Percentiles rank a stretch among this genome's conserved stretches.
Conservation (phyloP, 2,329 filamentous ascomycete species). For the Lasiodiplodia citricola region DNA sequence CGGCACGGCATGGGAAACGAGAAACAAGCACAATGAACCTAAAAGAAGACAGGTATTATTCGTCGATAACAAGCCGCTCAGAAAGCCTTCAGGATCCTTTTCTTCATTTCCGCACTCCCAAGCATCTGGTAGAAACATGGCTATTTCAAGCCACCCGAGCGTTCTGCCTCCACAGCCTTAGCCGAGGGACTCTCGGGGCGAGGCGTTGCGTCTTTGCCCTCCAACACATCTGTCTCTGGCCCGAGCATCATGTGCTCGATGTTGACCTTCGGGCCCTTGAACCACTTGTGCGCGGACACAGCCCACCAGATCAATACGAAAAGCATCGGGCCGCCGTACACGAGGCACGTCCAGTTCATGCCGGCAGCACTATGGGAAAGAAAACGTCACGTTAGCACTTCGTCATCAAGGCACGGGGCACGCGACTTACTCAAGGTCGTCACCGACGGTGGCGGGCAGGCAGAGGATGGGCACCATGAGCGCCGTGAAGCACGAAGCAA, state of each 20-base stretch:
- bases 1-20: background rate
- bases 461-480: slow-evolving; percentile 74
- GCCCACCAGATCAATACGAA: slow-evolving; percentile 66
- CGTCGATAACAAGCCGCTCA: background rate
- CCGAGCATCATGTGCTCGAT: slow-evolving; percentile 62
- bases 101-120: background rate
- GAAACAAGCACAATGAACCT: background rate
- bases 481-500: slow-evolving; percentile 64
- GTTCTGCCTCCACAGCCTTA: slow-evolving; percentile 22
- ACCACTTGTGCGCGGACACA: slow-evolving; percentile 69
- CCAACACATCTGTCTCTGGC: slow-evolving; percentile 44
- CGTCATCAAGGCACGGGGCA: background rate
- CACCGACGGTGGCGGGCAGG: slow-evolving; percentile 63
- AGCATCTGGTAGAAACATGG: background rate
- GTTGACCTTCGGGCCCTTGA: slow-evolving; percentile 73
- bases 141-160: slow-evolving; percentile 2
- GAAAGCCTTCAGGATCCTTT: background rate
- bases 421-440: slow-evolving; percentile 54
- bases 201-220: slow-evolving; percentile 35
- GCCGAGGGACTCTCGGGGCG: background rate
- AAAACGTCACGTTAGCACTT: background rate
- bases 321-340: slow-evolving; percentile 69
- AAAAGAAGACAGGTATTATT: slow-evolving; percentile 9
- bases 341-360: slow-evolving; percentile 74
- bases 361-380: slow-evolving; percentile 40